A percentile compares a stretch with the other conserved stretches of the same genome.
These are phyloP conservation scores for Fusarium vanettenii DNA, from an alignment of 2,329 filamentous ascomycete species.

Conservation along the genomic window DNA sequence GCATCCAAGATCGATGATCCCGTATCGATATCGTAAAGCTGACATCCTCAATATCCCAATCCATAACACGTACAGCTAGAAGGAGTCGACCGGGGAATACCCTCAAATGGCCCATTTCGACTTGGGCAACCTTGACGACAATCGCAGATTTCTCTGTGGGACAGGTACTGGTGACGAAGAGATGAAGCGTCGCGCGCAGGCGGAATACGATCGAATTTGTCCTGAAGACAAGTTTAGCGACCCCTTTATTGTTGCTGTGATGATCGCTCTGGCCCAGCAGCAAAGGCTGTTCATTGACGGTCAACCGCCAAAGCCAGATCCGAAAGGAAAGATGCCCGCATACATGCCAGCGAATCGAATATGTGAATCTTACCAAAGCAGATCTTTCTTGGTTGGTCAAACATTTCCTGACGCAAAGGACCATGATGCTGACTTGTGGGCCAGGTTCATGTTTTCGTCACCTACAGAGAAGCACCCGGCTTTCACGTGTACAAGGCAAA, in stretches of 20 bases:
- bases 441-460: constrained; percentile 3
- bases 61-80: background rate
- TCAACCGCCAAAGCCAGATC: background rate
- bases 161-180: background rate
- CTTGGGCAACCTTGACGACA: background rate
- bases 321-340: background rate
- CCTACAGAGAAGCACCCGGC: background rate
- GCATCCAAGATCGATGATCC: background rate
- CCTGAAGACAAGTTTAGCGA: background rate
- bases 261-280: constrained; percentile 6
- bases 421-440: background rate
- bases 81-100: background rate
- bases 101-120: background rate
- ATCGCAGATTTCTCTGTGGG: background rate
- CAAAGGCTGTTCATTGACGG: background rate
- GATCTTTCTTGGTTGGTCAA: background rate
- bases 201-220: background rate
- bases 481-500: background rate
- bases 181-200: background rate
- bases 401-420: background rate
- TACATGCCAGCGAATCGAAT: background rate
- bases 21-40: background rate
- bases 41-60: background rate
- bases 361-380: background rate
- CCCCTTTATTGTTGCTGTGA: background rate